These are phyloP conservation scores for Cryomyces antarcticus DNA, from an alignment of 495 filamentous ascomycete genomes.

Conservation along the genomic window DNA sequence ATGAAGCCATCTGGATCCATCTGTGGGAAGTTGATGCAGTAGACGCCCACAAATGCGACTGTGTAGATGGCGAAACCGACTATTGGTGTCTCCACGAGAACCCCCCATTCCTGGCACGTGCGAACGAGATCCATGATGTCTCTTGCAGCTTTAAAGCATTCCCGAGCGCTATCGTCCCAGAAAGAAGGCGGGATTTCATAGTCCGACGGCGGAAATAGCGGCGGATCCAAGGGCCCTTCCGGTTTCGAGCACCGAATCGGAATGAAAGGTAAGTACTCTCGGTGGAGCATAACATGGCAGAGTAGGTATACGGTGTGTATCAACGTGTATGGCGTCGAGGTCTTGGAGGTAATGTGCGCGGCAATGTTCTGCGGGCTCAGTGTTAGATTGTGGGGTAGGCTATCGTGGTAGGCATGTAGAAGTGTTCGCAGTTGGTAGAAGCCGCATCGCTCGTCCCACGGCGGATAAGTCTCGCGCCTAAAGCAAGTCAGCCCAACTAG, in stretches of 20 bases:
- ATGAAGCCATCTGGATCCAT: slow-evolving; percentile 56
- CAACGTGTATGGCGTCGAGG: slow-evolving; percentile 51
- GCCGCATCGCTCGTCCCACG: slow-evolving; percentile 13
- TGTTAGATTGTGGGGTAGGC: slow-evolving; percentile 46
- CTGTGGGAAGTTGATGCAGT: slow-evolving; percentile 51
- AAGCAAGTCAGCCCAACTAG: neutral
- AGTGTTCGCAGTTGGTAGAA: slow-evolving; percentile 36
- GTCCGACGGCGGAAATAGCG: slow-evolving; percentile 37
- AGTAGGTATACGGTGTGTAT: slow-evolving; percentile 62
- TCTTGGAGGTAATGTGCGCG: slow-evolving; percentile 57
- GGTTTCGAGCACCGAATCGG: slow-evolving; percentile 49
- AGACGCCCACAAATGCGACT: slow-evolving; percentile 52
- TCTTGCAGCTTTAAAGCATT: slow-evolving; percentile 51
- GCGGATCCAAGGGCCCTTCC: slow-evolving; percentile 51
- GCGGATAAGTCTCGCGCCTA: slow-evolving; percentile 19
- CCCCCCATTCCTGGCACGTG: slow-evolving; percentile 48
- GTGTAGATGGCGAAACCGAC: slow-evolving; percentile 68
- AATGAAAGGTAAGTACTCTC: slow-evolving; percentile 68
- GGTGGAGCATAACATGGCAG: slow-evolving; percentile 59
- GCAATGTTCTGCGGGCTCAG: slow-evolving; percentile 60
- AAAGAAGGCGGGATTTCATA: slow-evolving; percentile 33
- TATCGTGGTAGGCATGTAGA: slow-evolving; percentile 44
- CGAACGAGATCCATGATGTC: slow-evolving; percentile 58
- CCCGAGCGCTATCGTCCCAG: slow-evolving; percentile 55
- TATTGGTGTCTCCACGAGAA: slow-evolving; percentile 58